These are phyloP conservation scores for Hortiboletus campestris DNA, from an alignment of 768 basidiomycete genomes.

Conservation along the genomic window DNA sequence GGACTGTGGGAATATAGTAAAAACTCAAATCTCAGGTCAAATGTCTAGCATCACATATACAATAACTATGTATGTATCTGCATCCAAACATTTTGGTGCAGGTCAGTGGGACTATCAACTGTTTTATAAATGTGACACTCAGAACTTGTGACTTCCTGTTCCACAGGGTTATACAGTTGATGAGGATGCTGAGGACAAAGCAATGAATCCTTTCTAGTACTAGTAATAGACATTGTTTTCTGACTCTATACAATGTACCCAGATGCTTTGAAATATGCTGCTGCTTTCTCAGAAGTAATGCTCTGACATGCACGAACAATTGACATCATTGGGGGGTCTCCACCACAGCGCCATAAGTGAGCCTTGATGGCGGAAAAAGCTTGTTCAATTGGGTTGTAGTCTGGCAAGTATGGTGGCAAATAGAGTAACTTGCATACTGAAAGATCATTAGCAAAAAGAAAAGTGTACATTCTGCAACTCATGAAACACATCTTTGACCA, in stretches of 20 bases:
- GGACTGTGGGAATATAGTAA: too few relatives aligned
- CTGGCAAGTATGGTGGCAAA: conserved; percentile 19
- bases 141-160: conserved; percentile 3
- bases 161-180: neutral
- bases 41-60: too few relatives aligned
- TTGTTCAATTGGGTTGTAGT: conserved; percentile 25
- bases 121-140: neutral
- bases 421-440: conserved; percentile 26
- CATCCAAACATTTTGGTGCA: too few relatives aligned
- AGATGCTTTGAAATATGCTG: too few relatives aligned
- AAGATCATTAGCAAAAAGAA: neutral
- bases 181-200: neutral
- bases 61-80: too few relatives aligned
- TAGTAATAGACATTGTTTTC: too few relatives aligned
- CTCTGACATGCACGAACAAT: too few relatives aligned
- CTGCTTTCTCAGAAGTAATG: too few relatives aligned
- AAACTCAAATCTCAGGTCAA: too few relatives aligned
- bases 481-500: conserved; percentile 22
- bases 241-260: conserved; percentile 7
- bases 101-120: conserved; percentile 8
- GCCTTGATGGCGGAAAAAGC: neutral
- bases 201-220: too few relatives aligned
- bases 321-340: too few relatives aligned
- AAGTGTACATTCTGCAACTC: neutral
- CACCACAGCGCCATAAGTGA: neutral